Base-by-base conservation (phyloP, 2,329 filamentous ascomycete species). In the Trichoderma koningii region DNA sequence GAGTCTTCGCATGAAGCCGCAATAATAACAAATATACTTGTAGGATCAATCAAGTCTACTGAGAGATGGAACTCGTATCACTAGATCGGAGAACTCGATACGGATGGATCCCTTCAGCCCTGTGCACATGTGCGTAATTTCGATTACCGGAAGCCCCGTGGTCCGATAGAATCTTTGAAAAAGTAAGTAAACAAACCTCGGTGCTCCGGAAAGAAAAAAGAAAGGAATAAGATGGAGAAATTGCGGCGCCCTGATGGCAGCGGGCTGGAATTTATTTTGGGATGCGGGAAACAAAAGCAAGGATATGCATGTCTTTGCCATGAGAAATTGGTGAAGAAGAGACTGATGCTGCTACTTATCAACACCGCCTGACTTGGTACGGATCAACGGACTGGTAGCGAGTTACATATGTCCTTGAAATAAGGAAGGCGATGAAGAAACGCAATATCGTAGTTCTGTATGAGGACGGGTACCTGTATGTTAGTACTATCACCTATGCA, bases 241-340 rank as follows among this genome's bases (percentile, higher is more conserved):
- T 62, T 62, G 41, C 59, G 38, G 59, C 59, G 59, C 59, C 59
- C 59, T 62, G 26, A 53, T 62, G 23, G 50, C 7, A 34, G 47
- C 59, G 59, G 59, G 38, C 59, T 59, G 44, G 44, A 26, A 59
- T 53, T 12, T 51, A 62, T 53, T 62, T 62, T 53, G 53, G 50
- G 53, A 55, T 48, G 21, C 50, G 12, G 12, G 12, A 38, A 38
- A 38, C 12, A 14, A 14, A 38, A 38, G 59, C 59, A 53, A 53
- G 59, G 59, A 53, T 53, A 47, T n/a, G 15, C n/a, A n/a, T 21
- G 23, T 19, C 28, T 23, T 23, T 3, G 21, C 21, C 21, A 23
- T 23, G 21, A 23, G 21, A 23, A 23, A 23, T 23, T 23, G 21
- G 21, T 23, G 21, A 23, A 30, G 28, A 30, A 48, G 59, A 52